Base-by-base conservation (phyloP, 75 land plant genomes). In the Ceratopteris richardii region DNA sequence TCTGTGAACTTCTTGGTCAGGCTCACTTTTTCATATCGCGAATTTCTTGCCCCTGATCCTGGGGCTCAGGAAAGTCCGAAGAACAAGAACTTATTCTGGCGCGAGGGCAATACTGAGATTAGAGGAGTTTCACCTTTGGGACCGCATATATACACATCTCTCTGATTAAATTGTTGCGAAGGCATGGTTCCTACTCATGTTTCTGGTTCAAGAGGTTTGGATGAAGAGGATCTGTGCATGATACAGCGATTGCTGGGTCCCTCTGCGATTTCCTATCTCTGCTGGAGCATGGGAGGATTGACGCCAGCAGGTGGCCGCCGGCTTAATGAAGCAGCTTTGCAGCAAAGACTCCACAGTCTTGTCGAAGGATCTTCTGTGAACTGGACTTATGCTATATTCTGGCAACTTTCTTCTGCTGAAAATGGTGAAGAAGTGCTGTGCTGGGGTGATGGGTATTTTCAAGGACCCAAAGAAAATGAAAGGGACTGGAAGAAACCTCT, bases 351-450 rank as follows among this genome's bases (percentile, higher is more conserved):
- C 31, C 85, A 71, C 39, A 29, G 75, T 5, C 76, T 90, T 57
- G 85, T 90, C 62, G 96, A 90, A 17, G 22, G 22, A 2, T 46
- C 22, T 21, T 2, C 18, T 6, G 33, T 20, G 23, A 19, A 24
- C 20, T 90, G 96, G 96, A 87, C 96, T 0, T 90, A 90, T 52
- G 96, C 85, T 48, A 87, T 90, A 26, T 90, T 83, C 70, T 90
- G 96, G 96, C 96, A 90, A 64, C 75, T 77, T 33, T 76, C 83
- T 0, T 62, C 51, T 4, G 67, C 67, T 17, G 50, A 14, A 4
- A 21, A 46, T 5, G 22, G 22, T n/a, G 50, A 46, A 2, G 31
- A 73, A 4, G 14, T n/a, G 3, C 50, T 46, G 22, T 82, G 91
- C 0, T 90, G 96, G 96, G 92, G 96, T 0, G 96, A 90, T 46